Evolutionary conservation across 345 rosid species (phyloP).

Genomic region (Isatis tinctoria): DNA sequence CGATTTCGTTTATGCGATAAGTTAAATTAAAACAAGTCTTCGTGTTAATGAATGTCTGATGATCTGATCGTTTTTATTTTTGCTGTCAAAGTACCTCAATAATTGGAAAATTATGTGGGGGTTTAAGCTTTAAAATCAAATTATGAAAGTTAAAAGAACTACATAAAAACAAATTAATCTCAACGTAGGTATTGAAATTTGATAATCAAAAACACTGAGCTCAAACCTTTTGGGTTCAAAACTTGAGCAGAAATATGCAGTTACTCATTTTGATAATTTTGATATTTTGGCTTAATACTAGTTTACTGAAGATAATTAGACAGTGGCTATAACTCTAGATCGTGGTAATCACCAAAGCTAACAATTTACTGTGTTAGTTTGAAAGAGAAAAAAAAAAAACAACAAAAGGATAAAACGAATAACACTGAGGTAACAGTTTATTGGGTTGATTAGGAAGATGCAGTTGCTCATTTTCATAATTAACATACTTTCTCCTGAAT

Average conservation of each 20-base stretch:
- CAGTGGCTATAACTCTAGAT: neutral
- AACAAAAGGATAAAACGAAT: neutral
- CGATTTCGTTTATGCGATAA: too few relatives aligned
- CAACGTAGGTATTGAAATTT: too few relatives aligned
- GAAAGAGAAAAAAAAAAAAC: too few relatives aligned
- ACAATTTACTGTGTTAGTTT: too few relatives aligned
- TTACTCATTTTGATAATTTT: neutral
- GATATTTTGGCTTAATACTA: neutral
- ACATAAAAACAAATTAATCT: too few relatives aligned
- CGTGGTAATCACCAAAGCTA: neutral
- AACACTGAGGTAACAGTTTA: neutral
- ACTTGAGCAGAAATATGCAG: neutral
- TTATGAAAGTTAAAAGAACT: too few relatives aligned
- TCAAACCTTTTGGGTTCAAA: neutral
- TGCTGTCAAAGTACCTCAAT: neutral
- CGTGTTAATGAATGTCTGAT: neutral
- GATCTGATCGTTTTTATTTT: neutral
- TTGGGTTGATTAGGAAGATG: neutral
- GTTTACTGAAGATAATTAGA: neutral
- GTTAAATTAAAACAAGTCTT: too few relatives aligned
- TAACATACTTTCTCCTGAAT: neutral
- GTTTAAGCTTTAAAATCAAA: neutral
- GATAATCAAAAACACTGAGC: too few relatives aligned
- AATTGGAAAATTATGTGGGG: constrained; percentile 9
- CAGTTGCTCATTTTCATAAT: neutral